Base-by-base conservation (phyloP, 2,329 filamentous ascomycete genomes). In the Sporothrix sp. region DNA sequence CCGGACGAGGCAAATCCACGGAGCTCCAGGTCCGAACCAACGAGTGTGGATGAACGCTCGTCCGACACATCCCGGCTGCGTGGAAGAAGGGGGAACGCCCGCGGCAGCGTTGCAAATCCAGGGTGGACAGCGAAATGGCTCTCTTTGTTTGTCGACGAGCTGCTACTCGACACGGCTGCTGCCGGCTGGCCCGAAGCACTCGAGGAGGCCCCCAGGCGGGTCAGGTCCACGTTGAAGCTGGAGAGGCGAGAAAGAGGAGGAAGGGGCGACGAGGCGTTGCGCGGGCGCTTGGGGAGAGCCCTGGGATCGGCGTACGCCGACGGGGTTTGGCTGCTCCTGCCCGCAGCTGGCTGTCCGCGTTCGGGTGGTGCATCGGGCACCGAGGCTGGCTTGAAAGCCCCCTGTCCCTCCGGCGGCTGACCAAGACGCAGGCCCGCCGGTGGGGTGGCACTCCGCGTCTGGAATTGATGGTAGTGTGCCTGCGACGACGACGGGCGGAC, bases 21-120 rank as follows among this genome's bases (percentile, higher is more conserved):
- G 54, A 70, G 71, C 53, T 87, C 83, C 60, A 78, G 76, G 58
- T 89, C 85, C 4, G 57, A 87, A 53, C 81, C 82, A 54, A 80
- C 78, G 56, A 84, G 71, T 25, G 81, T 85, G 21, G 82, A 86
- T 16, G 76, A 71, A 49, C 76, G 72, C 57, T 82, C 79, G 37
- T 66, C 65, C 1, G 65, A 67, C 5, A 62, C 58, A 7, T 62
- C 64, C 18, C 66, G 61, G 53, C 62, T 65, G 68, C 64, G 71
- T 53, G 66, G 71, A 63, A 69, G 70, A 51, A 59, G 54, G 1
- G 57, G 59, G 49, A 50, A 60, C 25, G 50, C 51, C 50, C 55
- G 64, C 14, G 51, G 52, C 9, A 42, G 63, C 50, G 65, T 49
- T 6, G 48, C 47, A 20, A 43, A 56, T 1, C 38, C 43, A 2